Base-by-base conservation (phyloP, 164 flowering plant genomes). In the Magnolia sinica region DNA sequence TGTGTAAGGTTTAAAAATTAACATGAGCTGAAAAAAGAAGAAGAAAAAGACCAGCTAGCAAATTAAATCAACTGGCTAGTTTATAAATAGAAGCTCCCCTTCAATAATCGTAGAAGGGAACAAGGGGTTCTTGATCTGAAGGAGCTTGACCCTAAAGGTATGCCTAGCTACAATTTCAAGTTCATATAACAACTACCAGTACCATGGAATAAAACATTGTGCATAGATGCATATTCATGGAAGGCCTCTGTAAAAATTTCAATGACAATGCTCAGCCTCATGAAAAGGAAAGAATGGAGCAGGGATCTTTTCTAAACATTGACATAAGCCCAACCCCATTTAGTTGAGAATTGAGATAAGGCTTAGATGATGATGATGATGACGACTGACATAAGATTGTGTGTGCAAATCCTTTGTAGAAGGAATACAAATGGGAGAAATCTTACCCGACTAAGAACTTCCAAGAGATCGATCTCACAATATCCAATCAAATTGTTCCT, bases 401-500 rank as follows among this genome's bases (percentile, higher is more conserved):
- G 61, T 7, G 61, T 9, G 75, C 37, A n/a, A 73, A 58, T 19
- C 19, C 52, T 9, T n/a, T 66, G 9, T 22, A 68, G 71, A 68
- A 24, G 49, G 67, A 29, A 23, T 63, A 27, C 8, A 55, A 9
- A 11, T 55, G 18, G 1, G 74, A 58, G 72, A 76, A 49, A 67
- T 73, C 91, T 87, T 77, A 95, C 98, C 89, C 71, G 84, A 73
- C 85, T 73, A 65, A 93, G 87, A 76, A 67, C 84, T 76, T 90
- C 89, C 75, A 90, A 83, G 18, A 95, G 86, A 87, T 95, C 92
- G 79, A 95, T 77, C 82, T 95, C 99, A 83, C 96, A 93, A 78
- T 85, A 91, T 6, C 99, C 99, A 22, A 93, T 71, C 45, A 93
- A 87, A 85, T 90, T 91, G 86, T 86, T 93, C 85, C 85, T 89